phyloP scores from a whole-genome alignment of 352 stramenopile genomes.

The Globisporangium emineosum region DNA sequence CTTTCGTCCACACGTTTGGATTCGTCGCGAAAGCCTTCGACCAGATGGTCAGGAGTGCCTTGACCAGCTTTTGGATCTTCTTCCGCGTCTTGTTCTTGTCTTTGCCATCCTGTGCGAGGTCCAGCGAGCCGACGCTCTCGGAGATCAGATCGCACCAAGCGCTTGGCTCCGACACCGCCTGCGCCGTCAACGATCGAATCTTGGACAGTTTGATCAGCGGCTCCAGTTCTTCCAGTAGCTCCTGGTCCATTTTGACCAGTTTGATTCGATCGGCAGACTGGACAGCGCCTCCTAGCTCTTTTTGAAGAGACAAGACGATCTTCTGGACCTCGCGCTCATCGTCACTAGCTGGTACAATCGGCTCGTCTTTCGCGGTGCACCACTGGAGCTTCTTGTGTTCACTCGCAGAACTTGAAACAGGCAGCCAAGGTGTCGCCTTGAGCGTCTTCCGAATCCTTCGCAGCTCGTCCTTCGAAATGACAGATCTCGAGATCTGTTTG shows the following conservation, averaged over 20 bases:
- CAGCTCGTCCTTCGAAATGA: constrained; percentile 34
- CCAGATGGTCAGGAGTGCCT: constrained; percentile 15
- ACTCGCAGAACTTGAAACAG: constrained; percentile 16
- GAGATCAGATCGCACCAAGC: constrained; percentile 33
- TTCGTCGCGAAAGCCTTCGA: constrained; percentile 16
- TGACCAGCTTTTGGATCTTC: constrained; percentile 20
- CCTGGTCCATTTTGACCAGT: constrained; percentile 28
- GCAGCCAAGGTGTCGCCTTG: constrained; percentile 37
- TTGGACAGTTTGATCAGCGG: constrained; percentile 36
- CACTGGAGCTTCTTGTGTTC: constrained; percentile 14
- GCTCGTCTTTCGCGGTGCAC: constrained; percentile 31
- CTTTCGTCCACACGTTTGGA: background rate
- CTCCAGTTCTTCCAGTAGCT: constrained; percentile 22
- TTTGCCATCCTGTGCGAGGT: constrained; percentile 7
- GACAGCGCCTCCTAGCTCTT: constrained; percentile 11
- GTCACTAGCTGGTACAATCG: constrained; percentile 26
- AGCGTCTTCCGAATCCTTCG: constrained; percentile 46
- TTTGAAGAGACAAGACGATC: constrained; percentile 28
- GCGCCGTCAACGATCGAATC: constrained; percentile 22
- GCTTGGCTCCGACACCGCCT: constrained; percentile 26
- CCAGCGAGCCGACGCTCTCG: background rate
- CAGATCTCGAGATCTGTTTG: constrained; percentile 41
- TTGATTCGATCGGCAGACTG: constrained; percentile 18
- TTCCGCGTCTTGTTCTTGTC: constrained; percentile 8
- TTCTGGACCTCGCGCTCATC: constrained; percentile 40